Evolutionary conservation across 106 monocot genomes (phyloP), one percentile per base, ranked within the genome.

Genomic region (Platanthera zijinensis): DNA sequence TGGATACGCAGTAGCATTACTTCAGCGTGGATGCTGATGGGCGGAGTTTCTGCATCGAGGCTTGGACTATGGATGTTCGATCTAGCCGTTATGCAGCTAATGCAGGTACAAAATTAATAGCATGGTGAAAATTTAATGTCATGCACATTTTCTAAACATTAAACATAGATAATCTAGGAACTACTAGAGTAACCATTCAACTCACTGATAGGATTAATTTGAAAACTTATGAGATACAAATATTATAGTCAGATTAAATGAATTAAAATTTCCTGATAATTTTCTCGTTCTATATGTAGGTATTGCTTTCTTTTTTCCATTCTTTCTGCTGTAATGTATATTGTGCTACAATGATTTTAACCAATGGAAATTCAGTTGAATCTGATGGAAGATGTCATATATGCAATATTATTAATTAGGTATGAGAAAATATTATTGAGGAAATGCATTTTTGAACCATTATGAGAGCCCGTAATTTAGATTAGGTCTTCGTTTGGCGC

Each of bases 41-140:
- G 81, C 19, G 96, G 96, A 80, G 96, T 97, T 67, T 93, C 96
- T 6, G 89, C 86, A 51, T 97, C 96, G 11, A 87, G 96, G 46
- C 84, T 97, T n/a, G 96, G 96, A 12, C 78, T 93, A 73, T 97
- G 96, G 96, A 91, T 97, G 91, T 97, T 97, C 82, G 96, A 97
- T 83, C 80, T 97, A 59, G 81, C 90, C 47, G 91, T 97, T 69
- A 91, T 88, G 81, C 96, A 97, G 79, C 93, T 85, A 77, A 91
- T 97, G 93, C 93, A 97, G 92, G 95, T 90, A 79, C 15, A 10
- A 1, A 10, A 51, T 6, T 48, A 69, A 45, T 69, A 10, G 12
- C 6, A 69, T 69, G 69, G 45, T 69, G 12, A 69, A 14, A 10
- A 21, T 14, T 25, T 25, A 25, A 25, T 25, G 25, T 25, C 25